Percentiles rank a stretch among this genome's conserved stretches.
Evolutionary conservation across 495 filamentous ascomycete species (phyloP).

Genomic region (Podospora tetraspora): DNA sequence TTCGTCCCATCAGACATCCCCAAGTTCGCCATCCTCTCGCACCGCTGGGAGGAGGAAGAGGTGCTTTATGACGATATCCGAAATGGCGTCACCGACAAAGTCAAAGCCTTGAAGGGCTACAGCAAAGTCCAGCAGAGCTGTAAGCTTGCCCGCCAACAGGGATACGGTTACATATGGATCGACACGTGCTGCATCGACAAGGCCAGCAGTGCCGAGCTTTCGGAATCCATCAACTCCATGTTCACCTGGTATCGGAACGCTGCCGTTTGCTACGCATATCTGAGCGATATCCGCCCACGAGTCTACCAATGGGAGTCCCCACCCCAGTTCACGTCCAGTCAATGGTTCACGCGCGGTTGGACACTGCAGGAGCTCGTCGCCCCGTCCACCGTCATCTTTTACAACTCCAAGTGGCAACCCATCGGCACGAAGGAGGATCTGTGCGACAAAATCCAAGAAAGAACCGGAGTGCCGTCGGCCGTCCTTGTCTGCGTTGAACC

Average conservation of each 20-base stretch:
- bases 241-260: neutral
- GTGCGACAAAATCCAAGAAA: neutral
- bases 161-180: neutral
- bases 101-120: neutral
- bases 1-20: neutral
- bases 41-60: neutral
- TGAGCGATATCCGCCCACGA: too few species aligned
- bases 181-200: neutral
- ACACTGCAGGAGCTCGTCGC: neutral
- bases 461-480: neutral
- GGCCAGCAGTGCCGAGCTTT: neutral
- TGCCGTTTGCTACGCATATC: neutral
- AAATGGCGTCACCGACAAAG: neutral
- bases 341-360: neutral
- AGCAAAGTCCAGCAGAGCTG: neutral
- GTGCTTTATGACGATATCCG: neutral
- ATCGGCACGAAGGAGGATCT: neutral
- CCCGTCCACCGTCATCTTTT: neutral
- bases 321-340: too few species aligned
- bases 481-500: neutral
- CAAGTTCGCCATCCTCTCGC: neutral
- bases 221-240: neutral
- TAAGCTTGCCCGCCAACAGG: neutral
- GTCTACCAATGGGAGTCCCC: too few species aligned
- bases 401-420: neutral